These are phyloP conservation scores for Lactarius sp. DNA, from an alignment of 768 basidiomycete species.

Conservation along the genomic window DNA sequence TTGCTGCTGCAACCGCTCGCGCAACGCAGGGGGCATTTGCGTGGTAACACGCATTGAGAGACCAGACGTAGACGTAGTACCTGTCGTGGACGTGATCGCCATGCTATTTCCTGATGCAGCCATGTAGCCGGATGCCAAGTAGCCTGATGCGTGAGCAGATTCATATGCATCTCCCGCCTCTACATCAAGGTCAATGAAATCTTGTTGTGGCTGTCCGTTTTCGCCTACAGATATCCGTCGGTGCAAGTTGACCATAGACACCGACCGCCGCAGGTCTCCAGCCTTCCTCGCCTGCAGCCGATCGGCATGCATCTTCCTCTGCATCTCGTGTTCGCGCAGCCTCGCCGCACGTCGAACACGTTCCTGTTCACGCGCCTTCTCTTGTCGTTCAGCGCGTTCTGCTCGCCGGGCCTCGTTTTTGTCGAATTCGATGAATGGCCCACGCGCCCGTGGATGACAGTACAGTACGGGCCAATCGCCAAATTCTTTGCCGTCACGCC, in stretches of 20 bases:
- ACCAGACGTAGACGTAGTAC: constrained; percentile 69
- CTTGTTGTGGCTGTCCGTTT: constrained; percentile 35
- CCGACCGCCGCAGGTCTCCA: constrained; percentile 65
- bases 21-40: constrained; percentile 50
- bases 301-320: constrained; percentile 24
- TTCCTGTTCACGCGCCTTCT: constrained; percentile 43
- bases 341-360: constrained; percentile 29
- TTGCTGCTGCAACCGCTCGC: constrained; percentile 55
- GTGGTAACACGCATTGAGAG: constrained; percentile 38
- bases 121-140: constrained; percentile 63
- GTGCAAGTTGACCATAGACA: constrained; percentile 72
- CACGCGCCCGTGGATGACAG: constrained; percentile 67
- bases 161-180: constrained; percentile 38
- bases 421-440: constrained; percentile 73
- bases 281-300: constrained; percentile 35
- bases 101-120: constrained; percentile 97
- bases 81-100: constrained; percentile 83
- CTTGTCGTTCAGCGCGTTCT: constrained; percentile 33
- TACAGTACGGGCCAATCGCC: constrained; percentile 81
- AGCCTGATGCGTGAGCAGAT: constrained; percentile 67
- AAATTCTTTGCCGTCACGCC: constrained; percentile 47
- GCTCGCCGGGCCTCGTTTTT: constrained; percentile 59
- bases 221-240: constrained; percentile 44
- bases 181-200: constrained; percentile 40
- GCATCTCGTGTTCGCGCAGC: constrained; percentile 32